These are phyloP conservation scores for Combretum micranthum DNA, from an alignment of 345 rosid species.

Conservation along the genomic window DNA sequence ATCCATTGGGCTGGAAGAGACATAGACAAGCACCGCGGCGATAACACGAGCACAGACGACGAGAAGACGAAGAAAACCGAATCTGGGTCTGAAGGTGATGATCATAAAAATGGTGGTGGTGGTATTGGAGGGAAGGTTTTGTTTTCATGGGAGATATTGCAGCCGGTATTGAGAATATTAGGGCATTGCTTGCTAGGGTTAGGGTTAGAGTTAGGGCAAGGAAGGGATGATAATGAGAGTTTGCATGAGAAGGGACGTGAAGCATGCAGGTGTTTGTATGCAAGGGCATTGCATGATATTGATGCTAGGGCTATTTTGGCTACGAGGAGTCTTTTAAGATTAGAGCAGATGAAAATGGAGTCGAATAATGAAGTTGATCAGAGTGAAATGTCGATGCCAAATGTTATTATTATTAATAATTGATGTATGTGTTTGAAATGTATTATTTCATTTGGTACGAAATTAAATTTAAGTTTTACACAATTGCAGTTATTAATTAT, in stretches of 20 bases:
- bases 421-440: no score
- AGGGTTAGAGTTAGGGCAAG: no score
- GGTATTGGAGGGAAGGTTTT: slow-evolving; percentile 28
- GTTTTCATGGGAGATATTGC: slow-evolving; percentile 76
- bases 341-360: slow-evolving; percentile 36
- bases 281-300: slow-evolving; percentile 52
- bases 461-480: no score
- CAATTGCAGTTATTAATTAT: no score
- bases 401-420: slow-evolving; percentile 20
- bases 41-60: neutral
- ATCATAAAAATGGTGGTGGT: slow-evolving; percentile 3
- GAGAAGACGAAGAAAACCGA: neutral
- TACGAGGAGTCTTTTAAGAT: slow-evolving; percentile 55
- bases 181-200: slow-evolving; percentile 69
- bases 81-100: slow-evolving; percentile 2
- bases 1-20: slow-evolving; percentile 52
- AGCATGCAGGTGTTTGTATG: slow-evolving; percentile 55
- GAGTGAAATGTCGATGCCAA: slow-evolving; percentile 39
- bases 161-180: slow-evolving; percentile 62
- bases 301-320: slow-evolving; percentile 69
- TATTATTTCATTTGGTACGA: no score
- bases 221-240: slow-evolving; percentile 15
- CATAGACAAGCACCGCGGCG: slow-evolving; percentile 21
- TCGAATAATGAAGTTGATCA: slow-evolving; percentile 36
- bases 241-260: slow-evolving; percentile 31